phyloP scores from a whole-genome alignment of 495 filamentous ascomycete species.

The Xylaria scruposa region DNA sequence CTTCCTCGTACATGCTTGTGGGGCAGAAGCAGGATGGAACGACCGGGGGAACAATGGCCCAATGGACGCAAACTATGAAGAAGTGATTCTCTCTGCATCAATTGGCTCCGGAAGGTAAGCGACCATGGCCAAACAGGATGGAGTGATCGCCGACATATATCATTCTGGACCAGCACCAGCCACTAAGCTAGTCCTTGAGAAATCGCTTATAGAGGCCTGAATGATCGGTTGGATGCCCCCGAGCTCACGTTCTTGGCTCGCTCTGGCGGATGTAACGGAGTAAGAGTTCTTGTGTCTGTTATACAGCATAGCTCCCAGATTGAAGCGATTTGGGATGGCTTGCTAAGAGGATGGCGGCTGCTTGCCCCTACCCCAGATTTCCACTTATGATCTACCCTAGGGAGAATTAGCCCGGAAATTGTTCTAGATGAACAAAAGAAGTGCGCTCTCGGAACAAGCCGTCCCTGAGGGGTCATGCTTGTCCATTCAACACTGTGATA shows the following conservation, averaged over 20 bases:
- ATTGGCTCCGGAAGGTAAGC: constrained; percentile 19
- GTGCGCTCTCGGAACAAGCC: constrained; percentile 35
- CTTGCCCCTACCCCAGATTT: constrained; percentile 22
- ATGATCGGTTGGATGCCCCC: constrained; percentile 2
- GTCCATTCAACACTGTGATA: constrained; percentile 13
- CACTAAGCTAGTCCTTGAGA: background rate
- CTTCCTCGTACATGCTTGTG: constrained; percentile 5
- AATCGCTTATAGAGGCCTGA: constrained; percentile 8
- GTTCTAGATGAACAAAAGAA: constrained; percentile 38
- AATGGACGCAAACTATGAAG: constrained; percentile 6
- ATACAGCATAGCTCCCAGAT: constrained; percentile 21
- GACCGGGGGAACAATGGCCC: background rate
- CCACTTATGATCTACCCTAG: constrained; percentile 37
- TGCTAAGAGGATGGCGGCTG: background rate
- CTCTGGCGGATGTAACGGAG: constrained; percentile 42
- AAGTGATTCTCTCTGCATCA: constrained; percentile 12
- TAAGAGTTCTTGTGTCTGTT: constrained; percentile 20
- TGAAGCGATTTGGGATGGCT: constrained; percentile 29
- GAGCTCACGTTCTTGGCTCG: constrained; percentile 27
- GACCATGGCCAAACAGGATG: constrained; percentile 26
- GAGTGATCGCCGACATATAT: constrained; percentile 19
- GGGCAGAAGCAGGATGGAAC: constrained; percentile 9
- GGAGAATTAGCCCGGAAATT: constrained; percentile 43
- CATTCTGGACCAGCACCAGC: background rate
- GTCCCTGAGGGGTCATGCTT: constrained; percentile 34